Conservation (phyloP, 2,329 filamentous ascomycete species). For the Fusarium kyushuense region DNA sequence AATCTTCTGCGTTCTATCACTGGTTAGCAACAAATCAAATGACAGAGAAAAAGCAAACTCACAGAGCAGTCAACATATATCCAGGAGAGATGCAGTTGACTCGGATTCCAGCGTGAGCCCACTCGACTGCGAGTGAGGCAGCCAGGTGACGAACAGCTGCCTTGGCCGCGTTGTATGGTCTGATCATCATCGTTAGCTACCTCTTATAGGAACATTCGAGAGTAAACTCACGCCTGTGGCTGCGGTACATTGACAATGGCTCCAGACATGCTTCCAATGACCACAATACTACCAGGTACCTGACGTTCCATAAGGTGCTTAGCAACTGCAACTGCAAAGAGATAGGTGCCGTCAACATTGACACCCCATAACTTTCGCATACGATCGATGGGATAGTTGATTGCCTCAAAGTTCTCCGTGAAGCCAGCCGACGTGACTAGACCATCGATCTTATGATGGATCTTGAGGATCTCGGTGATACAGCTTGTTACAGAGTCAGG, state of each 20-base stretch:
- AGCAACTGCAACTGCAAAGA: slow-evolving; percentile 85
- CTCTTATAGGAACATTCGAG: rapidly evolving
- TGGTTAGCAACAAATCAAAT: background rate
- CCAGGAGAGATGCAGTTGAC: slow-evolving; percentile 96
- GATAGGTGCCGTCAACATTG: slow-evolving; percentile 91
- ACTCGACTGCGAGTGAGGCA: slow-evolving; percentile 89
- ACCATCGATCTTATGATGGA: slow-evolving; percentile 85
- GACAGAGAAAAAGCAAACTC: slow-evolving; percentile 54
- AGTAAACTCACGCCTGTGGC: slow-evolving; percentile 75
- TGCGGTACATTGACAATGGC: slow-evolving; percentile 95
- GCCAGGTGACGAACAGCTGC: slow-evolving; percentile 91
- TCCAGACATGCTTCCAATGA: slow-evolving; percentile 95
- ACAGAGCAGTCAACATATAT: slow-evolving; percentile 96
- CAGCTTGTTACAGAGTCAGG: slow-evolving; percentile 80
- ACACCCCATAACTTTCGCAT: slow-evolving; percentile 94
- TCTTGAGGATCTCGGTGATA: slow-evolving; percentile 67
- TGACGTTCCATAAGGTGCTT: slow-evolving; percentile 89
- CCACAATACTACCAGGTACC: slow-evolving; percentile 83
- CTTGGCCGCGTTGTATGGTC: slow-evolving; percentile 92
- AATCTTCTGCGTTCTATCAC: slow-evolving; percentile 84
- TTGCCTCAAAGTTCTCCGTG: slow-evolving; percentile 93
- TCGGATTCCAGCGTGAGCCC: slow-evolving; percentile 86
- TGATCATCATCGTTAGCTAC: slow-evolving; percentile 37
- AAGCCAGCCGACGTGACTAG: slow-evolving; percentile 97
- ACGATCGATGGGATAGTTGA: slow-evolving; percentile 88